phyloP scores from a whole-genome alignment of 441 rosid genomes.

The Melastoma candidum region DNA sequence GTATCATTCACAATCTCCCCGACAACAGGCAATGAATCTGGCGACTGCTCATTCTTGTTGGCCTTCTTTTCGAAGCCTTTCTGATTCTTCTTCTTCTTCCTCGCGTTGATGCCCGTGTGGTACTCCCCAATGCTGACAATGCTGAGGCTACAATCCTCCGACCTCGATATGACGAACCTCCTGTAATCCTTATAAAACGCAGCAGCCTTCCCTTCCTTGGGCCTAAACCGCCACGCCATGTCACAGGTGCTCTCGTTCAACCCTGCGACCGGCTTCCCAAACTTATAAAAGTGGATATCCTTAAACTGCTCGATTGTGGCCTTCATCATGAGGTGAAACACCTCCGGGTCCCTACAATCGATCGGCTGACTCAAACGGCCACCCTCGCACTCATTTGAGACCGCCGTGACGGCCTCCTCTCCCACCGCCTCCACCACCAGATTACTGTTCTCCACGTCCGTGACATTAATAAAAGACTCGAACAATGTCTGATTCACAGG shows the following conservation, averaged over 20 bases:
- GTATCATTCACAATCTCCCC: conserved; percentile 72
- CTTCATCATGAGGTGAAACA: conserved; percentile 82
- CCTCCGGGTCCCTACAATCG: conserved; percentile 76
- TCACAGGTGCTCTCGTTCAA: conserved; percentile 48
- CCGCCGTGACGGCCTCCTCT: conserved; percentile 1
- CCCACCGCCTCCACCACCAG: background rate
- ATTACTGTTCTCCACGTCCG: conserved; percentile 38
- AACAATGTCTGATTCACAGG: conserved; percentile 52
- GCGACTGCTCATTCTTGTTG: conserved; percentile 17
- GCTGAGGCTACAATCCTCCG: conserved; percentile 53
- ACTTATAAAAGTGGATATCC: conserved; percentile 79
- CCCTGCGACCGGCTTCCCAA: conserved; percentile 69
- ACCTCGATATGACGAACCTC: conserved; percentile 51
- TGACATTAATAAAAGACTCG: conserved; percentile 47
- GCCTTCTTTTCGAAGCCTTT: conserved; percentile 50
- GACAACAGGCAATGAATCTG: conserved; percentile 34
- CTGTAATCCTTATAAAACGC: conserved; percentile 81
- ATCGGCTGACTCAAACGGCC: conserved; percentile 35
- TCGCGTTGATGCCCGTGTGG: conserved; percentile 74
- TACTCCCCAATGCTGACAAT: conserved; percentile 65
- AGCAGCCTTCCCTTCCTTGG: conserved; percentile 78
- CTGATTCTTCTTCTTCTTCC: conserved; percentile 77
- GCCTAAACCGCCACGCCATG: conserved; percentile 91
- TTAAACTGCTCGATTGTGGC: conserved; percentile 64
- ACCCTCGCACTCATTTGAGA: conserved; percentile 29